Base-by-base conservation (phyloP, 805 yeast species). In the Clavispora phyllophila region DNA sequence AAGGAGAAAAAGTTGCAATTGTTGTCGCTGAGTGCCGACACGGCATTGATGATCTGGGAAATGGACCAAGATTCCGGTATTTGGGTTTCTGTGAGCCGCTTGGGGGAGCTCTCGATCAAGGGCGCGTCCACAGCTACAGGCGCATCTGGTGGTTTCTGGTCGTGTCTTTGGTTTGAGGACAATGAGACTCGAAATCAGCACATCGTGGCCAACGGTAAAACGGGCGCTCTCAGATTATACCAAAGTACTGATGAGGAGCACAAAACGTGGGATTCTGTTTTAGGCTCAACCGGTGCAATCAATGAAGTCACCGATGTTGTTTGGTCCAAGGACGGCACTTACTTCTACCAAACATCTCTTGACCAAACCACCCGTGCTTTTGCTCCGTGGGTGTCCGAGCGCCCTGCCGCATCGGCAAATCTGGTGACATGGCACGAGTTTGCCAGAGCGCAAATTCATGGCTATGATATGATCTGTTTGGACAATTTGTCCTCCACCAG, bases 81-180 rank as follows among this genome's bases (percentile, higher is more conserved):
- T 37, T 93, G 99, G 99, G 72, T 86, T 17, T 84, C 95, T 40
- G 73, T 74, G 8, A 69, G 82, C 15, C 70, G 98, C 51, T 66
- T 93, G 15, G 99, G 99, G 36, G 98, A 95, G 54, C 73, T 93
- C 46, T 84, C 96, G 34, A 84, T 89, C 39, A 91, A 93, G 63
- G 99, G 99, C 55, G 96, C 99, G 0, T 85, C 96, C 4, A 89
- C 99, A 0, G 99, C 99, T 4, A 93, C 99, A 0, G 99, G 99
- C 6, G 84, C 99, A 0, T 81, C 81, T 7, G 83, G 83, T 29
- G 83, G 83, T 1, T 78, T 78, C 53, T 78, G 81, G 80, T 68
- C 75, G 5, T 71, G 77, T 36, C 55, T 82, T 20, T 93, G 98
- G 98, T 75, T 83, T 39, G 56, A 56, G 1, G 57, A 62, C 26